Percentiles rank a stretch among this genome's conserved stretches.
Evolutionary conservation across 331 rosid genomes (phyloP).

Genomic region (Phaseolus coccineus): DNA sequence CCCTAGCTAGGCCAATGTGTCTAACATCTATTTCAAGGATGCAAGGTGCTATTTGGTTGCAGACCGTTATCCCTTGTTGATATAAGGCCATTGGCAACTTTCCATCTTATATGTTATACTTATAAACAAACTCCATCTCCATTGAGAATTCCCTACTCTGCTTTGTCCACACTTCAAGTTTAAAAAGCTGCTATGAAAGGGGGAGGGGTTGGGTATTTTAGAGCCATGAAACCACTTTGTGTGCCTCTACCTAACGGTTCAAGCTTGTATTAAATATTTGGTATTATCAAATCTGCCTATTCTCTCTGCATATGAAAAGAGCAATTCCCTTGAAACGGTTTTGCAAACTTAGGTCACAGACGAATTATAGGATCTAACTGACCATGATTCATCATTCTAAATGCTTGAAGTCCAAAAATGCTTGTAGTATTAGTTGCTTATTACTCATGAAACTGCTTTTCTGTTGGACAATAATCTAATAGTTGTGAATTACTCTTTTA

Average conservation of each 20-base stretch:
- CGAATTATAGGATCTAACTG: not conserved
- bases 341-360: not conserved
- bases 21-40: not conserved
- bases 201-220: not conserved
- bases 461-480: conserved; percentile 6
- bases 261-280: not conserved
- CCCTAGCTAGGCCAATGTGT: not conserved
- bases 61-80: not conserved
- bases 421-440: not conserved
- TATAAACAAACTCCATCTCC: not conserved
- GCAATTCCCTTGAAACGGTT: conserved; percentile 4
- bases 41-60: not conserved
- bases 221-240: not conserved
- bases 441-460: not conserved
- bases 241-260: not conserved
- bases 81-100: not conserved
- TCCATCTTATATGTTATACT: not conserved
- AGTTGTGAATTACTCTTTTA: not conserved
- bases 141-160: not conserved
- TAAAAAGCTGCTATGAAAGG: not conserved
- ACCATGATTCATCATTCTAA: conserved; percentile 4
- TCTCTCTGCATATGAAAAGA: conserved; percentile 1
- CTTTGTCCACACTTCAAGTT: not conserved
- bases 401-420: conserved; percentile 2
- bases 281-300: not conserved